Conservation (phyloP, 2,329 filamentous ascomycete genomes). For the Xenoacremonium recifei region DNA sequence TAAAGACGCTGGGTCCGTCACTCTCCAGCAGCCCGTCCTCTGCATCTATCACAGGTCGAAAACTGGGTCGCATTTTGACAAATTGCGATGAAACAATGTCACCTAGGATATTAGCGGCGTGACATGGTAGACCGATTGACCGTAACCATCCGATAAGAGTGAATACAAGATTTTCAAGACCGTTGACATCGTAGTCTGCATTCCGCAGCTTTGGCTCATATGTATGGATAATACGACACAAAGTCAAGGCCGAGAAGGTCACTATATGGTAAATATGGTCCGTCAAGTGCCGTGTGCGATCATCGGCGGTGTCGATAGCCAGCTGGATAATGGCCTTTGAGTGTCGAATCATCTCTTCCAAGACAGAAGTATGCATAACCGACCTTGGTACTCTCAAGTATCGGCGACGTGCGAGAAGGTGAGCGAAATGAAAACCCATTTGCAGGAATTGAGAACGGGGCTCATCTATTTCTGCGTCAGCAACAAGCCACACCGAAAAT, state of each 20-base stretch:
- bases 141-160: slow-evolving; percentile 22
- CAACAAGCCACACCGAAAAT: background rate
- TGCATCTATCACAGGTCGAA: background rate
- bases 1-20: no score
- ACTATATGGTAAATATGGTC: slow-evolving; percentile 30
- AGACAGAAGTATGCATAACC: slow-evolving; percentile 7
- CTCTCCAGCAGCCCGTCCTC: background rate
- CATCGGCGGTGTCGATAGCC: slow-evolving; percentile 27
- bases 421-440: slow-evolving; percentile 28
- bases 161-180: slow-evolving; percentile 15
- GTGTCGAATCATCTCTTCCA: slow-evolving; percentile 22
- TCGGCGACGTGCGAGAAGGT: slow-evolving; percentile 22
- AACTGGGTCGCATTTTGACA: slow-evolving; percentile 16
- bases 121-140: slow-evolving; percentile 23
- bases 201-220: slow-evolving; percentile 18
- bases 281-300: slow-evolving; percentile 26
- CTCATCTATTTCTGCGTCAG: slow-evolving; percentile 16
- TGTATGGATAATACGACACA: slow-evolving; percentile 20
- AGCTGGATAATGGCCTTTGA: slow-evolving; percentile 25
- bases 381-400: slow-evolving; percentile 17
- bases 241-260: slow-evolving; percentile 24
- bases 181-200: slow-evolving; percentile 9
- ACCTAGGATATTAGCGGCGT: slow-evolving; percentile 23
- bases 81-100: slow-evolving; percentile 23
- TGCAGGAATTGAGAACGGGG: slow-evolving; percentile 29